These are phyloP conservation scores for Ustilago crameri DNA, from an alignment of 1,284 basidiomycete genomes.

Conservation along the genomic window DNA sequence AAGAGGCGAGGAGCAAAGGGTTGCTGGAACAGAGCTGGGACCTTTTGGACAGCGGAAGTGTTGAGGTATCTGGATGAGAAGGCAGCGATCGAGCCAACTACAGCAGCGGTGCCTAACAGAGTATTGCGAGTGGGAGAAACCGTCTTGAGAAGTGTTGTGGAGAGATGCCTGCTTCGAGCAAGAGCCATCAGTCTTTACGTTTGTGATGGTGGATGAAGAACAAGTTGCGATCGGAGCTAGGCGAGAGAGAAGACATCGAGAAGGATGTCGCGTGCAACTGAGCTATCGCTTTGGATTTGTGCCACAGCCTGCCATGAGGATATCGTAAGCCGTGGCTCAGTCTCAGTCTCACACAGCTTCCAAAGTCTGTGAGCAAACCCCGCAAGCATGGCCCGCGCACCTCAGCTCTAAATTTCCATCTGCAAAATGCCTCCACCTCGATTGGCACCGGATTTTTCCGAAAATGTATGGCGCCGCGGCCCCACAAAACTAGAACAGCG, in stretches of 20 bases:
- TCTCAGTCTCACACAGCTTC: slow-evolving; percentile 6
- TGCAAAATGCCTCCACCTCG: slow-evolving; percentile 19
- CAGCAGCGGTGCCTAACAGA: slow-evolving; percentile 23
- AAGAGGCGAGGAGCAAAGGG: slow-evolving; percentile 17
- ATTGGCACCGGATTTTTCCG: not conserved
- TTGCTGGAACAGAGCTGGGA: slow-evolving; percentile 1
- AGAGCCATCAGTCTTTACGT: slow-evolving; percentile 26
- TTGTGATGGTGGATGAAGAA: not conserved
- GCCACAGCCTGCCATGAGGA: slow-evolving; percentile 2
- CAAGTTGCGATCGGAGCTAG: no score
- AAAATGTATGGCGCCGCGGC: no score
- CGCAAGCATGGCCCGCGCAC: slow-evolving; percentile 2
- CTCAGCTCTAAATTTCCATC: no score
- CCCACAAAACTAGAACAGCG: not conserved
- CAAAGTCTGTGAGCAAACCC: no score
- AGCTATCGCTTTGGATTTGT: not conserved
- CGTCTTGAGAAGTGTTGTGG: slow-evolving; percentile 22
- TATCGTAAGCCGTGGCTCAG: no score
- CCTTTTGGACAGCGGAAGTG: not conserved
- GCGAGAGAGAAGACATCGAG: no score
- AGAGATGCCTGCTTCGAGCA: slow-evolving; percentile 29
- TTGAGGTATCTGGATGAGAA: slow-evolving; percentile 20
- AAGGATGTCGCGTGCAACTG: slow-evolving; percentile 26
- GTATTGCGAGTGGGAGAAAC: slow-evolving; percentile 20
- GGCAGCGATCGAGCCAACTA: slow-evolving; percentile 30